These are phyloP conservation scores for Plenodomus biglobosus DNA, from an alignment of 2,329 filamentous ascomycete genomes.

Conservation along the genomic window DNA sequence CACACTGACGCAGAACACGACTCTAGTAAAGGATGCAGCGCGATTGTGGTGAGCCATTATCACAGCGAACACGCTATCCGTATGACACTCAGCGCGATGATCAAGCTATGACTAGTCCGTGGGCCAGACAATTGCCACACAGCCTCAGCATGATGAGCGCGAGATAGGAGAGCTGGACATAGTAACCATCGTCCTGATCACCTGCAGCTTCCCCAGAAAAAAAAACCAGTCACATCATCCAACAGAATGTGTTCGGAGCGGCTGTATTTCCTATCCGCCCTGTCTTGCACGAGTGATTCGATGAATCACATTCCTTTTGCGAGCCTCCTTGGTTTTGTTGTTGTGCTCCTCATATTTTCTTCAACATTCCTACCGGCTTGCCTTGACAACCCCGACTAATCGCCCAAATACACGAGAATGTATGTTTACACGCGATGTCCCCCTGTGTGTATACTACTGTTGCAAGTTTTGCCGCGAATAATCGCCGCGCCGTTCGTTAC, in stretches of 20 bases:
- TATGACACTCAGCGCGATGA: not conserved
- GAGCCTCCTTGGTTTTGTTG: slow-evolving; percentile 15
- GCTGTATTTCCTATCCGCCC: not conserved
- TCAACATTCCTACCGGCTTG: slow-evolving; percentile 41
- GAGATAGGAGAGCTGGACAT: too few species aligned
- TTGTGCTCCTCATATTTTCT: slow-evolving; percentile 35
- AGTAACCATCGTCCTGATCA: not conserved
- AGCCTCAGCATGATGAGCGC: not conserved
- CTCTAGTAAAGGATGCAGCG: not conserved
- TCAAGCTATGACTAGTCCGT: not conserved
- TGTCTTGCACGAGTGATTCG: not conserved
- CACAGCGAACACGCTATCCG: not conserved
- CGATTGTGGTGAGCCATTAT: not conserved
- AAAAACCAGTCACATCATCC: not conserved
- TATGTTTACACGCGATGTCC: slow-evolving; percentile 29
- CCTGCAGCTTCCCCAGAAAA: not conserved
- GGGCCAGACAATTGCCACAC: not conserved
- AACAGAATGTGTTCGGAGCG: not conserved
- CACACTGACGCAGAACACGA: slow-evolving; percentile 17
- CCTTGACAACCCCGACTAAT: slow-evolving; percentile 41
- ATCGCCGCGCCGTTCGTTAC: slow-evolving; percentile 23
- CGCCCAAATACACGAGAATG: slow-evolving; percentile 30
- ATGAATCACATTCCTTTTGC: slow-evolving; percentile 26
- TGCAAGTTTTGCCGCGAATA: slow-evolving; percentile 4
- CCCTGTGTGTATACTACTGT: not conserved